A percentile compares a stretch with the other conserved stretches of the same genome.
Evolutionary conservation across 352 stramenopile genomes (phyloP).

Genomic region (Globisporangium viniferum): DNA sequence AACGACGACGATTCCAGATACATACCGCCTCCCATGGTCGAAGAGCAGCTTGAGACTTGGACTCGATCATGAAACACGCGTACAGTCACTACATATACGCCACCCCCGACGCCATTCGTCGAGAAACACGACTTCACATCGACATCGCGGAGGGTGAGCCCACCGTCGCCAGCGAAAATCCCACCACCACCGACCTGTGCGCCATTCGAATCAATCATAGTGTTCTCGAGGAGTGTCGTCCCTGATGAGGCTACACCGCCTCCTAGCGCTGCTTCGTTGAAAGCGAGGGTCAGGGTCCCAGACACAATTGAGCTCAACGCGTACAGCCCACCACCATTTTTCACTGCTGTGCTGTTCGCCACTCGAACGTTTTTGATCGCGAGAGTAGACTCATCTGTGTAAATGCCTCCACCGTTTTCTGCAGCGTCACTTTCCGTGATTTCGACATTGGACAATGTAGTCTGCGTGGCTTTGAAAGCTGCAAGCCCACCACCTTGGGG

Average conservation of each 20-base stretch:
- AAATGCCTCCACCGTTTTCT: constrained; percentile 28
- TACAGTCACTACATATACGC: constrained; percentile 21
- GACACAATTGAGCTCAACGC: constrained; percentile 20
- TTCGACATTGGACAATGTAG: constrained; percentile 15
- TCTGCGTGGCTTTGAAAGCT: background rate
- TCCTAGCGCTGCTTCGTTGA: constrained; percentile 26
- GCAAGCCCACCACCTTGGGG: constrained; percentile 25
- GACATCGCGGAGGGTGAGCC: constrained; percentile 23
- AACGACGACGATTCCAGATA: constrained; percentile 30
- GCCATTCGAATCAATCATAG: constrained; percentile 19
- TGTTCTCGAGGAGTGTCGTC: constrained; percentile 14
- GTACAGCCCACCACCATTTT: constrained; percentile 32
- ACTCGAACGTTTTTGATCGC: constrained; percentile 7
- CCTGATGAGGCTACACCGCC: constrained; percentile 23
- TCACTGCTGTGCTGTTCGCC: constrained; percentile 21
- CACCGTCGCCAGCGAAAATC: constrained; percentile 20
- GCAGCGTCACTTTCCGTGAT: constrained; percentile 19
- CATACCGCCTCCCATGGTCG: constrained; percentile 27
- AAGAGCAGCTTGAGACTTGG: constrained; percentile 19
- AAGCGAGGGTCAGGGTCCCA: constrained; percentile 17
- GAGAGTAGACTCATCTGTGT: constrained; percentile 11
- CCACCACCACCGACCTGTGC: constrained; percentile 27
- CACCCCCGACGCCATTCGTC: constrained; percentile 24
- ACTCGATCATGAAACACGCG: constrained; percentile 20
- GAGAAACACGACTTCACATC: constrained; percentile 20